Conservation (phyloP, 495 filamentous ascomycete species). For the Pyrenula massariospora region DNA sequence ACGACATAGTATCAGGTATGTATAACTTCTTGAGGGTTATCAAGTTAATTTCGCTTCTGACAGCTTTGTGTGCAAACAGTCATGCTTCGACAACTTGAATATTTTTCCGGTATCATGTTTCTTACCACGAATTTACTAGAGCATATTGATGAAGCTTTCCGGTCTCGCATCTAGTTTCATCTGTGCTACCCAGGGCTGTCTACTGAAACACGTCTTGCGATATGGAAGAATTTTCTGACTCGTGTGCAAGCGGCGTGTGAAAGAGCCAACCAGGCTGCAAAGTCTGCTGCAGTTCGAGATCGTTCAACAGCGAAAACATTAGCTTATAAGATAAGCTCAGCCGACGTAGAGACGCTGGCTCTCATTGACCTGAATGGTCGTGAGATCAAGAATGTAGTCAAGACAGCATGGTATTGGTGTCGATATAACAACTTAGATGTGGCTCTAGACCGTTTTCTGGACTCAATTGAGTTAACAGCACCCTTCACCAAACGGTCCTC, state of each 20-base stretch:
- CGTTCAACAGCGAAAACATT: no score
- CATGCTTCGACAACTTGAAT: slow-evolving; percentile 6
- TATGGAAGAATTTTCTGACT: slow-evolving; percentile 17
- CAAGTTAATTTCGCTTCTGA: neutral
- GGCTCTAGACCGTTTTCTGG: no score
- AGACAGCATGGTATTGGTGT: slow-evolving; percentile 7
- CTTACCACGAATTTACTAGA: slow-evolving; percentile 5
- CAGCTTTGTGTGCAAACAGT: neutral
- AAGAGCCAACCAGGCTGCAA: no score
- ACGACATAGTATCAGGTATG: neutral
- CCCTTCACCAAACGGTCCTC: no score
- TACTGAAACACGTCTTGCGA: slow-evolving; percentile 2
- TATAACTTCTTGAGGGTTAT: no score
- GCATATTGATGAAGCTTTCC: slow-evolving; percentile 15
- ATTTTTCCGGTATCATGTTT: slow-evolving; percentile 7
- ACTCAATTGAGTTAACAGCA: no score
- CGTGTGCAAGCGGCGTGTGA: slow-evolving; percentile 9
- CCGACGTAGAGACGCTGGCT: no score
- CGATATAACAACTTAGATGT: no score
- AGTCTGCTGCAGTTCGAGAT: no score
- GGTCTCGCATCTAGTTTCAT: slow-evolving; percentile 13
- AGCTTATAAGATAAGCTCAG: no score
- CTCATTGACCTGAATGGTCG: slow-evolving; percentile 18
- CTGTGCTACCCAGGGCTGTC: slow-evolving; percentile 10
- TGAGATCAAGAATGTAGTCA: slow-evolving; percentile 21